Evolutionary conservation across 2,329 filamentous ascomycete genomes (phyloP).

Genomic region (Stemphylium lycopersici): DNA sequence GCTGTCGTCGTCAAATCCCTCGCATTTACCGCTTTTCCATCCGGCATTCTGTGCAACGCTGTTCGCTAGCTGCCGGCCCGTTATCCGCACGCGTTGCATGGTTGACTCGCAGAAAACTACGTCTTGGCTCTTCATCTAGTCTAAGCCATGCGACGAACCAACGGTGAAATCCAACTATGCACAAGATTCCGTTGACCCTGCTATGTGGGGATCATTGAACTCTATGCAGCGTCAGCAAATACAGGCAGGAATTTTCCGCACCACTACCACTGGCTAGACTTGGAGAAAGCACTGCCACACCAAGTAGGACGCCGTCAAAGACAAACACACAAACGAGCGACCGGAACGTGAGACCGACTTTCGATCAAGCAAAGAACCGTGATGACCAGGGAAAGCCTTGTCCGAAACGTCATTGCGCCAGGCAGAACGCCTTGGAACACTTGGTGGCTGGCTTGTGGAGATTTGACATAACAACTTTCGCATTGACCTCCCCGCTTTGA

Average conservation of each 20-base stretch:
- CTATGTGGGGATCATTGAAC: not conserved
- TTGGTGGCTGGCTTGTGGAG: conserved; percentile 4
- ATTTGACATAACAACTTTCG: conserved; percentile 6
- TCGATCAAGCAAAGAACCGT: not conserved
- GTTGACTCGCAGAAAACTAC: conserved; percentile 18
- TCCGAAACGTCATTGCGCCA: not conserved
- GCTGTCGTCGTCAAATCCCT: not conserved
- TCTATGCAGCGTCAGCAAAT: not conserved
- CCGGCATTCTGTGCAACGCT: conserved; percentile 20
- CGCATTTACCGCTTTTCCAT: conserved; percentile 19
- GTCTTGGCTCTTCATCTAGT: conserved; percentile 9
- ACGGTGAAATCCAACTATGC: not conserved
- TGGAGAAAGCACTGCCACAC: not conserved
- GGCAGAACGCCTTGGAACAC: conserved; percentile 1
- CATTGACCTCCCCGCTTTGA: conserved; percentile 13
- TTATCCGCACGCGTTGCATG: conserved; percentile 20
- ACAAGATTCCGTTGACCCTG: not conserved
- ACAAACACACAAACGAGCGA: not conserved
- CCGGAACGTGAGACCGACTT: not conserved
- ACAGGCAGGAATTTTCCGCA: not conserved
- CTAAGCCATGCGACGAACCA: not conserved
- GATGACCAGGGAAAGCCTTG: not conserved
- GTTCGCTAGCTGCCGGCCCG: conserved; percentile 27
- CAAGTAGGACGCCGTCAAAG: not conserved
- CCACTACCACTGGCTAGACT: not conserved